Evolutionary conservation across 176 grass and related monocot genomes (phyloP).

Genomic region (Eremochloa ophiuroides): DNA sequence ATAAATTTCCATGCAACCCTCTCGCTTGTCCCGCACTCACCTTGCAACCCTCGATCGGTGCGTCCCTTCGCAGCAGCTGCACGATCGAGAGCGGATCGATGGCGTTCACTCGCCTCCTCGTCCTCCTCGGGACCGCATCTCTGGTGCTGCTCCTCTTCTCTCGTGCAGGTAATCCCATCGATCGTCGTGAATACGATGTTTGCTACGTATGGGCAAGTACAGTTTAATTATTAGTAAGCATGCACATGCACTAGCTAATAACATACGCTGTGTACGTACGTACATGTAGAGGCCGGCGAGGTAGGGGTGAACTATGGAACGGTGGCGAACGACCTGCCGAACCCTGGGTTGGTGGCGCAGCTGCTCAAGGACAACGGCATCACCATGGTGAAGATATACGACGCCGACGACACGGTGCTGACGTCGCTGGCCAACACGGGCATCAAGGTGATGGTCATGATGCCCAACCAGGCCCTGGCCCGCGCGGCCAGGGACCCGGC

Average conservation of each 20-base stretch:
- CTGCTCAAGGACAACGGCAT: background rate
- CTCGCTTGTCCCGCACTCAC: background rate
- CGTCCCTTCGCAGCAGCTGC: background rate
- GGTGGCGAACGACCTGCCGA: background rate
- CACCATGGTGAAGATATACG: background rate
- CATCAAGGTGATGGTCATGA: background rate
- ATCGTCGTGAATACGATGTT: too few relatives aligned
- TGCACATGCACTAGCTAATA: too few relatives aligned
- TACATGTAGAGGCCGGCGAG: background rate
- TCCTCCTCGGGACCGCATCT: background rate
- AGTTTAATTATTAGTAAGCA: too few relatives aligned
- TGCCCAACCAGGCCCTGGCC: background rate
- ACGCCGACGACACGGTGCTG: background rate
- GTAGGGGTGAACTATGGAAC: background rate
- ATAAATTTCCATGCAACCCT: background rate
- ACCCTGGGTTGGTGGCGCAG: background rate
- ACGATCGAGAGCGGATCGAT: background rate
- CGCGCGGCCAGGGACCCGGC: background rate
- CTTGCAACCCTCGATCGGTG: background rate
- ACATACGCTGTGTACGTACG: too few relatives aligned
- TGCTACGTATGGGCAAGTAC: too few relatives aligned
- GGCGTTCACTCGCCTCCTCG: background rate
- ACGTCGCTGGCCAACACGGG: background rate
- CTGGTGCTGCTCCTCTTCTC: background rate
- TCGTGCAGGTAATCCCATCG: background rate